Evolutionary conservation across 441 rosid genomes (phyloP).

Genomic region (Mallotus repandus): DNA sequence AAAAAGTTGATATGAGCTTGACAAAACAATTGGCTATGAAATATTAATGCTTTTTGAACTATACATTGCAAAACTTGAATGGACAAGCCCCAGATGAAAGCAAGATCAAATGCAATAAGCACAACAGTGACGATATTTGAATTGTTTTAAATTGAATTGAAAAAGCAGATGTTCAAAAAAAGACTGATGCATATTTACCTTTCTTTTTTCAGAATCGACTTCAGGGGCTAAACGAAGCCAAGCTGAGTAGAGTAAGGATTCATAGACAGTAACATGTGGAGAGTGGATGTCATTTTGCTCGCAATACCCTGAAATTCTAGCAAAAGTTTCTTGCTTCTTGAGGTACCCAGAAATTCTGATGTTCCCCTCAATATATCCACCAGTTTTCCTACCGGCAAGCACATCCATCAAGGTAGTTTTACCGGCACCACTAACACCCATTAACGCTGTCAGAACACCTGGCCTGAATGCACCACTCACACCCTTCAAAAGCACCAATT

Average conservation of each 20-base stretch:
- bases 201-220: constrained; percentile 35
- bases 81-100: too few relatives aligned
- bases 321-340: constrained; percentile 49
- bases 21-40: background rate
- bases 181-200: constrained; percentile 20
- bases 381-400: constrained; percentile 52
- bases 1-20: too few relatives aligned
- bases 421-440: constrained; percentile 95
- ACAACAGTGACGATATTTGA: too few relatives aligned
- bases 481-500: constrained; percentile 60
- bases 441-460: constrained; percentile 84
- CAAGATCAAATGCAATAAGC: too few relatives aligned
- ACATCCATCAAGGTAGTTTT: constrained; percentile 56
- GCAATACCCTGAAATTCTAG: constrained; percentile 47
- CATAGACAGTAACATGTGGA: constrained; percentile 45
- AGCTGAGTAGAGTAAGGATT: constrained; percentile 49
- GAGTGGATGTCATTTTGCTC: constrained; percentile 51
- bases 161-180: too few relatives aligned
- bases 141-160: too few relatives aligned
- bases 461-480: constrained; percentile 88
- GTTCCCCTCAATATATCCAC: constrained; percentile 40
- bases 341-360: constrained; percentile 42
- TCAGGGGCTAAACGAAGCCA: constrained; percentile 47
- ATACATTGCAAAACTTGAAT: background rate
- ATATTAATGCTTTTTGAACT: background rate